Percentiles rank a stretch among this genome's conserved stretches.
These are phyloP conservation scores for Suhomyces pyralidae DNA, from an alignment of 805 yeast species.

Conservation along the genomic window DNA sequence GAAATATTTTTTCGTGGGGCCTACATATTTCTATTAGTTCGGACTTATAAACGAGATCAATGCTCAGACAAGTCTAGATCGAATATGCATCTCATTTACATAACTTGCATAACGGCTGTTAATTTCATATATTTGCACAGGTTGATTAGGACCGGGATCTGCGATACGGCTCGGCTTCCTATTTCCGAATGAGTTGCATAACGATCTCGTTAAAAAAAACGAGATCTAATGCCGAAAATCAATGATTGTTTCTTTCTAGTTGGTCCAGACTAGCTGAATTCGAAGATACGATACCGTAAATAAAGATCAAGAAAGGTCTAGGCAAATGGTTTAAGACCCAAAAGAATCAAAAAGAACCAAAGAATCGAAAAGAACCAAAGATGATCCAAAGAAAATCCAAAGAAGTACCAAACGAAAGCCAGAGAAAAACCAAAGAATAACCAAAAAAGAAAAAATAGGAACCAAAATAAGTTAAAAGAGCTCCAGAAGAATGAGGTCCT, in stretches of 20 bases:
- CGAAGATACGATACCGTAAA: neutral
- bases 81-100: neutral
- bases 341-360: neutral
- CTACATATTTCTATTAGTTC: neutral
- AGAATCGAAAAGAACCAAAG: neutral
- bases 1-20: neutral
- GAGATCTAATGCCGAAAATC: neutral
- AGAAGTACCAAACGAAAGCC: too few relatives aligned
- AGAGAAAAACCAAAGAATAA: too few relatives aligned
- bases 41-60: neutral
- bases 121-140: neutral
- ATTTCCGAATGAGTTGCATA: neutral
- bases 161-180: neutral
- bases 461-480: neutral
- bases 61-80: neutral
- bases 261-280: neutral
- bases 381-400: too few relatives aligned
- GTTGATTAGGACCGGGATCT: neutral
- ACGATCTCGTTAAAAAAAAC: neutral
- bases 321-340: neutral
- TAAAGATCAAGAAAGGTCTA: neutral
- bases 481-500: too few relatives aligned
- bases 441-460: too few relatives aligned
- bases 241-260: neutral
- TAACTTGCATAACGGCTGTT: neutral